Conservation (phyloP, 805 yeast species). For the Candida maesae region DNA sequence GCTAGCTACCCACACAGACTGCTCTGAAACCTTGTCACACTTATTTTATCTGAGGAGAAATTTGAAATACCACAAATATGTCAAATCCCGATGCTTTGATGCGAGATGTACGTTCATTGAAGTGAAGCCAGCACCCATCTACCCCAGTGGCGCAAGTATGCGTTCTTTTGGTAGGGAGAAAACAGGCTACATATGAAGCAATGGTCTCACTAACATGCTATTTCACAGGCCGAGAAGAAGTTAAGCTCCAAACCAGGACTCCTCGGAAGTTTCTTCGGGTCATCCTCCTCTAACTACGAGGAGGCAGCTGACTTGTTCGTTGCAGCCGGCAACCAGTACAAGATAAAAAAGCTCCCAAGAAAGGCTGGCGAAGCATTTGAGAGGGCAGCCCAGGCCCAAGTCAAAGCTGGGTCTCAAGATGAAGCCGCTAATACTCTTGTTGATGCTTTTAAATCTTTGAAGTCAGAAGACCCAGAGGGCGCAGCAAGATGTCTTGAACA, state of each 20-base stretch:
- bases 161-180: too few relatives aligned
- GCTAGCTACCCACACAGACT: too few relatives aligned
- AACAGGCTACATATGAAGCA: too few relatives aligned
- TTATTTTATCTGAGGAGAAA: too few relatives aligned
- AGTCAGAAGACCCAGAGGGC: constrained; percentile 64
- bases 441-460: constrained; percentile 87
- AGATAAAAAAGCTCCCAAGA: constrained; percentile 66
- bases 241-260: constrained; percentile 69
- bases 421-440: constrained; percentile 88
- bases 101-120: constrained; percentile 28
- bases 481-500: constrained; percentile 73
- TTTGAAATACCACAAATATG: constrained; percentile 3
- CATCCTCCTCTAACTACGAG: constrained; percentile 64
- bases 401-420: constrained; percentile 71
- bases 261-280: constrained; percentile 58
- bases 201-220: too few relatives aligned
- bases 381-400: constrained; percentile 79
- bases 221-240: constrained; percentile 69
- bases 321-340: constrained; percentile 91
- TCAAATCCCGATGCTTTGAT: constrained; percentile 33
- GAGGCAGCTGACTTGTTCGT: constrained; percentile 89
- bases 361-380: constrained; percentile 82
- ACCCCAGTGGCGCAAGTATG: not conserved
- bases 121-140: not conserved
- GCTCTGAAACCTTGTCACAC: too few relatives aligned